Evolutionary conservation across 2,329 filamentous ascomycete species (phyloP).

Genomic region (Claviceps fusiformis): DNA sequence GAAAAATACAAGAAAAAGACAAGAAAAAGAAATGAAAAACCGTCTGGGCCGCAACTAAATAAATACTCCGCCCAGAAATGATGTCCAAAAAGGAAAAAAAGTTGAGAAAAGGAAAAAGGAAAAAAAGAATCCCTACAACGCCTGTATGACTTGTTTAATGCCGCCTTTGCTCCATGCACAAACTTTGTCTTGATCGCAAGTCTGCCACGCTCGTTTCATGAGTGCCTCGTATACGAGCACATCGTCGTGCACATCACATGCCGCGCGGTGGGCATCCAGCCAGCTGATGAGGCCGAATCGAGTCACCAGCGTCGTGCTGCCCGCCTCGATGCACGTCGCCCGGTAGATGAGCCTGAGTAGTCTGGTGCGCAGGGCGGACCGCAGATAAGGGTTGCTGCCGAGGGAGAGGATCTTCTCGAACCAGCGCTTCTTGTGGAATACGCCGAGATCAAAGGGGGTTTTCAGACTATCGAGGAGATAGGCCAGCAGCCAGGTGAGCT

Average conservation of each 20-base stretch:
- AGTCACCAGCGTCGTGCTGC: constrained; percentile 69
- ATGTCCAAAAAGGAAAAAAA: background rate
- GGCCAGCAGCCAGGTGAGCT: constrained; percentile 60
- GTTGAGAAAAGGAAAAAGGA: background rate
- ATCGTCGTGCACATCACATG: constrained; percentile 28
- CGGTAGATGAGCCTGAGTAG: constrained; percentile 50
- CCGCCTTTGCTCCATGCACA: constrained; percentile 50
- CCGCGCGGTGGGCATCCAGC: constrained; percentile 49
- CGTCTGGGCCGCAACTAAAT: no score
- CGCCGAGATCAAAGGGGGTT: constrained; percentile 42
- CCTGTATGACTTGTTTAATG: constrained; percentile 14
- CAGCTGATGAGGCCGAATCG: constrained; percentile 62
- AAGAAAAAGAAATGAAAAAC: no score
- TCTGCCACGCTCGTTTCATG: constrained; percentile 45
- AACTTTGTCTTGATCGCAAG: constrained; percentile 53
- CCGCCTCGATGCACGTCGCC: constrained; percentile 52
- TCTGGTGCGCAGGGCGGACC: constrained; percentile 44
- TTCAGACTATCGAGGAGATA: constrained; percentile 57
- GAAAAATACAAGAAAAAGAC: no score
- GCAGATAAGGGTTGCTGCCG: constrained; percentile 53
- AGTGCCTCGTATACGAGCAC: constrained; percentile 38
- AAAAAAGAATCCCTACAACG: background rate
- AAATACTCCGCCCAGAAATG: no score
- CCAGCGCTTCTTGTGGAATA: constrained; percentile 48
- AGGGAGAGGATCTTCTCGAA: constrained; percentile 64